phyloP scores from a whole-genome alignment of 2,329 filamentous ascomycete species.

The Claviceps pusilla region DNA sequence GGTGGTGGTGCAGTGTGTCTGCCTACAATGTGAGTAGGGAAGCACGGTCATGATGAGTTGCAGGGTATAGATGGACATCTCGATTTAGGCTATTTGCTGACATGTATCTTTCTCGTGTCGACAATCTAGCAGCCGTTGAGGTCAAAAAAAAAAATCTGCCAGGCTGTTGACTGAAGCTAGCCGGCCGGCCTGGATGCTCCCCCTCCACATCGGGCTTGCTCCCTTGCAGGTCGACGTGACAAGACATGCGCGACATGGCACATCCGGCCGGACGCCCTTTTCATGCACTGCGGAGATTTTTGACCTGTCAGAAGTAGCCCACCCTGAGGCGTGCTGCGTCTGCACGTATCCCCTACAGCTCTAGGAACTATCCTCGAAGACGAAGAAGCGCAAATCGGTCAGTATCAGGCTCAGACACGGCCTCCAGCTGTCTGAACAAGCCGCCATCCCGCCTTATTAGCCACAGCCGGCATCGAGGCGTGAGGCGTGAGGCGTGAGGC shows the following conservation, averaged over 20 bases:
- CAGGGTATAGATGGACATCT: no score
- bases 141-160: not conserved
- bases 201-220: not conserved
- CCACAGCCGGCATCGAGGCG: not conserved
- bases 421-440: not conserved
- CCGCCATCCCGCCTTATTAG: not conserved
- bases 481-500: no score
- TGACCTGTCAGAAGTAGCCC: not conserved
- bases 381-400: not conserved
- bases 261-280: not conserved
- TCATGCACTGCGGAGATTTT: not conserved
- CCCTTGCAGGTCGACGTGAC: not conserved
- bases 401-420: no score
- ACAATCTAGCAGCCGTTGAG: not conserved
- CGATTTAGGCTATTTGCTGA: not conserved
- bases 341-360: not conserved
- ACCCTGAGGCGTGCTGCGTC: not conserved
- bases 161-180: not conserved
- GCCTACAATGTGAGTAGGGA: not conserved
- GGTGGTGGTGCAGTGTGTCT: not conserved
- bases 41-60: not conserved
- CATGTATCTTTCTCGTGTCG: not conserved
- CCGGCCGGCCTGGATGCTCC: not conserved
- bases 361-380: not conserved
- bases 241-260: not conserved